Evolutionary conservation across 768 basidiomycete genomes (phyloP).

Genomic region (Leucocoprinus sp.): DNA sequence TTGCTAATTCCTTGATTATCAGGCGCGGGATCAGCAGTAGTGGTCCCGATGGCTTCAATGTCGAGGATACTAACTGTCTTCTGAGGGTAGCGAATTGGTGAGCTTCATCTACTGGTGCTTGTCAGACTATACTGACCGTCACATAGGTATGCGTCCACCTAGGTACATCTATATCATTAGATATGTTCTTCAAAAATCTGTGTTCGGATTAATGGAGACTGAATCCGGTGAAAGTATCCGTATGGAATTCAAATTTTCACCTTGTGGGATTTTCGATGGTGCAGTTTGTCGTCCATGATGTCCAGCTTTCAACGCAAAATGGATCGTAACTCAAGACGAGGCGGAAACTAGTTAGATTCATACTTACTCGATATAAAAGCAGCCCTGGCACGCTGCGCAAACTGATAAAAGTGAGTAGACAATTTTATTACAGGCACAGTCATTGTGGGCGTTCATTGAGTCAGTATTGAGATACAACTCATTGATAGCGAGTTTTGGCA

Average conservation of each 20-base stretch:
- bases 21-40: not conserved
- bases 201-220: not conserved
- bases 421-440: constrained; percentile 25
- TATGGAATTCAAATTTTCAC: too few species aligned
- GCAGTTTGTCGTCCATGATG: constrained; percentile 13
- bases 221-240: not conserved
- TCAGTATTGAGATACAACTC: constrained; percentile 12
- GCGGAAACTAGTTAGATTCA: not conserved
- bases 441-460: constrained; percentile 9
- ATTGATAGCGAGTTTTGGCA: constrained; percentile 4
- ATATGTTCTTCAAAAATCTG: constrained; percentile 1
- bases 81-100: too few species aligned
- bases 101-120: not conserved
- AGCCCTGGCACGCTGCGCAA: constrained; percentile 23
- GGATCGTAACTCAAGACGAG: not conserved
- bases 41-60: not conserved
- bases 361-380: constrained; percentile 10
- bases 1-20: not conserved
- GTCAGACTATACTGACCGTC: not conserved
- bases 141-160: constrained; percentile 8
- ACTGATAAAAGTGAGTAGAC: constrained; percentile 25
- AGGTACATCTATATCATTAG: constrained; percentile 2
- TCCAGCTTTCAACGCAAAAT: constrained; percentile 12
- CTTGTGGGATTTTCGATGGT: constrained; percentile 1
- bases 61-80: not conserved